A percentile compares a stretch with the other conserved stretches of the same genome.
These are phyloP conservation scores for Botrytis galanthina DNA, from an alignment of 2,329 filamentous ascomycete species.

Conservation along the genomic window DNA sequence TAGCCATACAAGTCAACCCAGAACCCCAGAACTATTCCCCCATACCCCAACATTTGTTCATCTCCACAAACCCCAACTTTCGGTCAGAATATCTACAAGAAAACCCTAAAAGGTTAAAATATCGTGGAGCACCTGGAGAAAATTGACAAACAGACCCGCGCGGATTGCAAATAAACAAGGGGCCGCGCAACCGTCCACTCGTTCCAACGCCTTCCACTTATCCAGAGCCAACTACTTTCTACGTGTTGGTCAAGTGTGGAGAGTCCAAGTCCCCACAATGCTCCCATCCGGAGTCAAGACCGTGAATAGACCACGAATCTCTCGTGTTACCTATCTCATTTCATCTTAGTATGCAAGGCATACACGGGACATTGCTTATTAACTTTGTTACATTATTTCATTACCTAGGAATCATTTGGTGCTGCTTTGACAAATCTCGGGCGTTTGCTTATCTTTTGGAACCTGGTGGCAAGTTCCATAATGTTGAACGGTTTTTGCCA, in stretches of 20 bases:
- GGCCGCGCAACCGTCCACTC: not conserved
- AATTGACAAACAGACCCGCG: not conserved
- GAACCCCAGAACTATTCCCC: not conserved
- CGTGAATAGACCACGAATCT: not conserved
- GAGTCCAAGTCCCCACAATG: not conserved
- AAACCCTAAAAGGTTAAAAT: not conserved
- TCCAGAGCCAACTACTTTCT: not conserved
- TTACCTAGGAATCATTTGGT: not conserved
- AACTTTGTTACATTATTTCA: not conserved
- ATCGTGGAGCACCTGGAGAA: not conserved
- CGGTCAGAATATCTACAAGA: not conserved
- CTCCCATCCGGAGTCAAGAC: not conserved
- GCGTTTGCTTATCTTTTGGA: not conserved
- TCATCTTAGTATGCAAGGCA: not conserved
- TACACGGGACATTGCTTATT: not conserved
- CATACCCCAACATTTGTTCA: not conserved
- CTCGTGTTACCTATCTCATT: not conserved
- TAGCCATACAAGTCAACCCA: not conserved
- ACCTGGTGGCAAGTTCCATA: not conserved
- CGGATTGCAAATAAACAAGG: not conserved
- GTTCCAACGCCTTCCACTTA: not conserved
- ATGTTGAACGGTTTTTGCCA: too few relatives aligned
- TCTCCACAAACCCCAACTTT: slow-evolving; percentile 5
- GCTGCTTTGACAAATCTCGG: not conserved
- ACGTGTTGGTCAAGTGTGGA: not conserved